Percentiles rank a stretch among this genome's conserved stretches.
These are phyloP conservation scores for Apiospora malaysiana DNA, from an alignment of 2,329 filamentous ascomycete genomes.

Conservation along the genomic window DNA sequence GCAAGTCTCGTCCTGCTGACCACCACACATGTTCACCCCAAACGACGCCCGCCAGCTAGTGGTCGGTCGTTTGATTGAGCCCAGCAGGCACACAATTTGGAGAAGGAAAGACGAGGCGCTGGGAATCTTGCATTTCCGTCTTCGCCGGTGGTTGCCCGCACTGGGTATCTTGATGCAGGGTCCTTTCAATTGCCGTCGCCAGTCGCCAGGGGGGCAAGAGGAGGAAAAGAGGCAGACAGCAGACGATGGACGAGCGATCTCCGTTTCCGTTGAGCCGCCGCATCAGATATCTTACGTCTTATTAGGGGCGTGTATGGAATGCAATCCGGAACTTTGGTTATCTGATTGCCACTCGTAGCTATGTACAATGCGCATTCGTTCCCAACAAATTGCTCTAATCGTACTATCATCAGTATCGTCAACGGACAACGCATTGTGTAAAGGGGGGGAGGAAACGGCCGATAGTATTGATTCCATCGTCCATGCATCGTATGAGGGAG, in stretches of 20 bases:
- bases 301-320: neutral
- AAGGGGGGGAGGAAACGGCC: neutral
- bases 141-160: neutral
- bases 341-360: neutral
- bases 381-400: neutral
- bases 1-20: neutral
- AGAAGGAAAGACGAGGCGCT: neutral
- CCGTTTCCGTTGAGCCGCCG: conserved; percentile 9
- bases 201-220: neutral
- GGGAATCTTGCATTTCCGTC: conserved; percentile 14
- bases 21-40: neutral
- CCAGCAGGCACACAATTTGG: conserved; percentile 1
- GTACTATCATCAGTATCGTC: neutral
- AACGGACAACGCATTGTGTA: neutral
- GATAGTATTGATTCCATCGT: neutral
- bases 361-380: neutral
- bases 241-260: neutral
- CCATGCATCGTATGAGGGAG: neutral
- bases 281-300: neutral
- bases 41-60: neutral
- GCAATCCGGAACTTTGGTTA: neutral
- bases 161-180: conserved; percentile 6
- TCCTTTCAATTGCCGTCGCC: neutral
- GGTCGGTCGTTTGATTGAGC: neutral
- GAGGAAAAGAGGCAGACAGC: too few species aligned